Conservation (phyloP, 2,329 filamentous ascomycete species). For the Neophaeococcomyces aloes region DNA sequence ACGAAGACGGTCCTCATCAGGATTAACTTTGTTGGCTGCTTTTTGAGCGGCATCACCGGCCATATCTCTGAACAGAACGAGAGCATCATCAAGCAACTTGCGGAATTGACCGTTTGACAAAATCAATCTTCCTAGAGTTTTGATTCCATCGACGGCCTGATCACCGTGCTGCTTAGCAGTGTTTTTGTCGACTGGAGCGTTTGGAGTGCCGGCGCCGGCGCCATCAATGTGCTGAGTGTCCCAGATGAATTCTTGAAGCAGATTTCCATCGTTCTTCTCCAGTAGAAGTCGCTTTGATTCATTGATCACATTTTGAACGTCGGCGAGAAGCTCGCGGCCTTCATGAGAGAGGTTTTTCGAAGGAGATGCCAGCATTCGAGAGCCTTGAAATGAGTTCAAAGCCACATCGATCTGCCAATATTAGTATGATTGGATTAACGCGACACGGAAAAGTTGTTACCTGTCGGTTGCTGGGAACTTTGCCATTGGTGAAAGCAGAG, state of each 20-base stretch:
- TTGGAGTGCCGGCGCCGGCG: slow-evolving; percentile 51
- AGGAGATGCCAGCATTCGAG: slow-evolving; percentile 58
- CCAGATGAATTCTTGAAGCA: slow-evolving; percentile 96
- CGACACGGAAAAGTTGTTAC: too few relatives aligned
- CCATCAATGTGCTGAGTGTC: slow-evolving; percentile 64
- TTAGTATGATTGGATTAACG: too few relatives aligned
- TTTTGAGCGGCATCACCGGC: slow-evolving; percentile 79
- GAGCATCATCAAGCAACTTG: slow-evolving; percentile 76
- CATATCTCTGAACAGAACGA: slow-evolving; percentile 75
- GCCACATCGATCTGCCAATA: slow-evolving; percentile 94
- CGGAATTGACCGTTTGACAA: slow-evolving; percentile 95
- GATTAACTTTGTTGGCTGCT: slow-evolving; percentile 63
- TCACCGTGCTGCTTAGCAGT: slow-evolving; percentile 72
- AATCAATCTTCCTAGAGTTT: slow-evolving; percentile 76
- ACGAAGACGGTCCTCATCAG: slow-evolving; percentile 62
- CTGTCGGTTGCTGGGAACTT: slow-evolving; percentile 89
- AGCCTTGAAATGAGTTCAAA: slow-evolving; percentile 74
- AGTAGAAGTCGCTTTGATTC: slow-evolving; percentile 76
- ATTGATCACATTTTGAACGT: slow-evolving; percentile 68
- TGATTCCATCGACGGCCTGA: slow-evolving; percentile 70
- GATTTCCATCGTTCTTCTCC: slow-evolving; percentile 88
- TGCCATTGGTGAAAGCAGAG: slow-evolving; percentile 73
- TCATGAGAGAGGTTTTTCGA: slow-evolving; percentile 70
- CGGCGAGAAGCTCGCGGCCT: slow-evolving; percentile 65
- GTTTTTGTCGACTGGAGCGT: slow-evolving; percentile 62